Evolutionary conservation across 1,139 yeast genomes (phyloP).

Genomic region (Geotrichum fermentans): DNA sequence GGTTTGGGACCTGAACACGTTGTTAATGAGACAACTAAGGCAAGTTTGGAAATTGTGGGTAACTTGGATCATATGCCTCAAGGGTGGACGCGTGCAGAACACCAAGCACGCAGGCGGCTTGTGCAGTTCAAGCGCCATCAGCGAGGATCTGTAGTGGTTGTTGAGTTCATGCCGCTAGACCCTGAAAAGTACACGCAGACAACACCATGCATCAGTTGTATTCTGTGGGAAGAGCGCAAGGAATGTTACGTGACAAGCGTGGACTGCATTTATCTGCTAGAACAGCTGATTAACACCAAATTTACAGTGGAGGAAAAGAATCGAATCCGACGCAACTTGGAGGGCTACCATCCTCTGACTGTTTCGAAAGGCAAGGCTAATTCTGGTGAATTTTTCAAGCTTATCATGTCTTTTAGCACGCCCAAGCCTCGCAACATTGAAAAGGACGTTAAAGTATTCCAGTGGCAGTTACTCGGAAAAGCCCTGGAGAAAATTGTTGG

Average conservation of each 20-base stretch:
- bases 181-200: constrained; percentile 33
- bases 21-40: constrained; percentile 26
- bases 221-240: constrained; percentile 53
- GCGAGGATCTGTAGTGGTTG: constrained; percentile 36
- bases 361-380: constrained; percentile 49
- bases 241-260: constrained; percentile 59
- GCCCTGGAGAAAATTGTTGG: constrained; percentile 61
- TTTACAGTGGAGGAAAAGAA: constrained; percentile 68
- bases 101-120: constrained; percentile 34
- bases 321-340: constrained; percentile 62
- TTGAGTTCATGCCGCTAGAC: constrained; percentile 35
- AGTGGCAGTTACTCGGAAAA: constrained; percentile 51
- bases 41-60: constrained; percentile 36
- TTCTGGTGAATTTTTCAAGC: constrained; percentile 48
- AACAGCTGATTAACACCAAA: constrained; percentile 52
- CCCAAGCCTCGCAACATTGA: constrained; percentile 72
- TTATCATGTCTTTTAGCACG: constrained; percentile 58
- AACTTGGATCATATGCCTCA: constrained; percentile 36
- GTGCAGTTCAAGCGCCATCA: constrained; percentile 38
- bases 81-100: constrained; percentile 35
- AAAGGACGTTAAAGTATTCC: constrained; percentile 65
- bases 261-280: constrained; percentile 56
- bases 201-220: constrained; percentile 49
- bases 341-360: constrained; percentile 60
- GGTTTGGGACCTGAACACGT: constrained; percentile 21